phyloP scores from a whole-genome alignment of 2,329 filamentous ascomycete species.

The Lasiodiplodia citricola region DNA sequence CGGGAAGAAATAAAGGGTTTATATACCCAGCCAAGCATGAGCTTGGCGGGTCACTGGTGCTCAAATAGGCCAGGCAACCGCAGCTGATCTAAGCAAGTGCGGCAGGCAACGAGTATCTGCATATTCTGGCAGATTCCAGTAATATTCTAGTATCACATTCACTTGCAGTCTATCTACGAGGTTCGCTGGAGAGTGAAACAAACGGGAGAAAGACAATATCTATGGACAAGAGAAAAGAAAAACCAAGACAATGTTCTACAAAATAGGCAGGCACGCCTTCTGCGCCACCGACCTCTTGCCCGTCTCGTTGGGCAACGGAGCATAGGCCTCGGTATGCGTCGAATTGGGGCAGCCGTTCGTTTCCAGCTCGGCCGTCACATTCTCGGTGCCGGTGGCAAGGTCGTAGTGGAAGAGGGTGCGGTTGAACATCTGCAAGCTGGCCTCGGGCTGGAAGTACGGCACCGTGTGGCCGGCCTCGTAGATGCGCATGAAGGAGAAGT shows the following conservation, averaged over 20 bases:
- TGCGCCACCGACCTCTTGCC: background rate
- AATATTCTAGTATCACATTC: too few relatives aligned
- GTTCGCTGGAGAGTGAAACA: too few relatives aligned
- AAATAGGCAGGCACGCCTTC: conserved; percentile 11
- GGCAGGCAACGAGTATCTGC: too few relatives aligned
- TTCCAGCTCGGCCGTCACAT: conserved; percentile 41
- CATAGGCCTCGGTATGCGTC: conserved; percentile 47
- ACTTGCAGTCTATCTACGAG: too few relatives aligned
- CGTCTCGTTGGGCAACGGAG: conserved; percentile 38
- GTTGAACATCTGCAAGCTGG: conserved; percentile 44
- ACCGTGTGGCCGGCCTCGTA: conserved; percentile 50
- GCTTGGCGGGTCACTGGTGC: too few relatives aligned
- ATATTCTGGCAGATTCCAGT: too few relatives aligned
- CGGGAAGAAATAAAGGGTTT: too few relatives aligned
- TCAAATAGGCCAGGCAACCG: too few relatives aligned
- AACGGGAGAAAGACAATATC: background rate
- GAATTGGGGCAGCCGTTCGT: conserved; percentile 42
- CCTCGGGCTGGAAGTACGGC: conserved; percentile 48
- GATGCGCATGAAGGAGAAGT: conserved; percentile 47
- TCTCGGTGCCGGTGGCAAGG: conserved; percentile 42
- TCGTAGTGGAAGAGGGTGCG: conserved; percentile 44
- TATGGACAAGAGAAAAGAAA: too few relatives aligned
- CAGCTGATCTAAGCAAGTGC: too few relatives aligned
- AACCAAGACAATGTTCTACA: background rate
- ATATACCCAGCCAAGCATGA: too few relatives aligned